These are phyloP conservation scores for Fraxinus albicans DNA, from an alignment of 305 asterid genomes.

Conservation along the genomic window DNA sequence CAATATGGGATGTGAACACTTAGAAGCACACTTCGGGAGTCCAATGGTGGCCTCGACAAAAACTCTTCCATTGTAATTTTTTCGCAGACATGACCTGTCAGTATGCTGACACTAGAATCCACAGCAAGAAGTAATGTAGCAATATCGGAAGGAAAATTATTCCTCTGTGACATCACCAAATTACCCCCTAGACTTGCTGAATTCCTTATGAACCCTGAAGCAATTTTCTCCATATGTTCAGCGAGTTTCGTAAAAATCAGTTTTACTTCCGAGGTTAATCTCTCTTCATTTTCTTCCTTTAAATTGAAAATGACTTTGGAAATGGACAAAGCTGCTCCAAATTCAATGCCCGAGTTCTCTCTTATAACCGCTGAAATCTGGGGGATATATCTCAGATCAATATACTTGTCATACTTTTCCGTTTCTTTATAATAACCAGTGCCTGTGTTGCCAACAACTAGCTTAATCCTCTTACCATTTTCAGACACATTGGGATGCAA, in stretches of 20 bases:
- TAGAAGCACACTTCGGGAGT: conserved; percentile 51
- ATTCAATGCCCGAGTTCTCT: conserved; percentile 41
- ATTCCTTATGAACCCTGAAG: conserved; percentile 70
- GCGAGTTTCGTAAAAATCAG: conserved; percentile 46
- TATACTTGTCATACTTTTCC: conserved; percentile 38
- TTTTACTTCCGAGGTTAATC: conserved; percentile 26
- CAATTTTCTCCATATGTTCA: conserved; percentile 68
- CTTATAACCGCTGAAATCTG: conserved; percentile 51
- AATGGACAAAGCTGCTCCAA: conserved; percentile 73
- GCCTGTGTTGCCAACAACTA: conserved; percentile 73
- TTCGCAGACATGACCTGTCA: conserved; percentile 37
- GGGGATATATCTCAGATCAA: conserved; percentile 65
- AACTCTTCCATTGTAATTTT: conserved; percentile 62
- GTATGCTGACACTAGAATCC: conserved; percentile 52
- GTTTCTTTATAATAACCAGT: conserved; percentile 61
- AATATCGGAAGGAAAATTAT: conserved; percentile 80
- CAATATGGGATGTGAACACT: conserved; percentile 57
- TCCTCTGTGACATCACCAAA: conserved; percentile 81
- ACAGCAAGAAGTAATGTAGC: conserved; percentile 72
- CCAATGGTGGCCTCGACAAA: conserved; percentile 57
- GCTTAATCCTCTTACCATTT: conserved; percentile 32
- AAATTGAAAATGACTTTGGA: conserved; percentile 47
- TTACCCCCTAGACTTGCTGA: conserved; percentile 91
- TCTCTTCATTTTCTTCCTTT: conserved; percentile 31
- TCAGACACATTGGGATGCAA: conserved; percentile 31